Base-by-base conservation (phyloP, 208 protist species). In the Crithidia expoeki region DNA sequence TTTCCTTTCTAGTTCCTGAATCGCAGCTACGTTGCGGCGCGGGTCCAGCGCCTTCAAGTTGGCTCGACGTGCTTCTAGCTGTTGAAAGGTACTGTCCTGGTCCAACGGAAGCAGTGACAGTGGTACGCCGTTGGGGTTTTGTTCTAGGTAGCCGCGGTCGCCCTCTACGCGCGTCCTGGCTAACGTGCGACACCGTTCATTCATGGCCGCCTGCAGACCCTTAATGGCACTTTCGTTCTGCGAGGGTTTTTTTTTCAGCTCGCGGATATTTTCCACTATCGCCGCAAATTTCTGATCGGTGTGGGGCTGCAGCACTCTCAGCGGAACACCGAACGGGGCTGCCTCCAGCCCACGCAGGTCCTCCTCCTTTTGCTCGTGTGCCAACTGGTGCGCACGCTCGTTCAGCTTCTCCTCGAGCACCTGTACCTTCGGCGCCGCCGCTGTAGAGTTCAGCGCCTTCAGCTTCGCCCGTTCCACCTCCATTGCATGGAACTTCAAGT, bases 371-470 rank as follows among this genome's bases (percentile, higher is more conserved):
- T 78, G 68, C 33, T 63, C 73, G n/a, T 59, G 65, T 30, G 90
- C 90, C 42, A 95, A 52, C 47, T 86, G 78, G 44, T 88, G 80
- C 27, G 76, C 81, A 19, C 85, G 85, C 23, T 73, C 75, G 65
- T 89, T 90, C 34, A 95, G 72, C 23, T 82, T 74, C 14, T 85
- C 76, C 51, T 89, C 74, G 21, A 87, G 33, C 21, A 82, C 74
- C 36, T 76, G 68, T 6, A 86, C 78, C 40, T 44, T 67, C 19
- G 38, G 23, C n/a, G 62, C 72, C 2, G 60, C 52, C 0, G 53
- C 55, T 1, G 44, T 21, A 14, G 52, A 40, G 34, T 23, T 42
- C 27, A 55, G 53, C 52, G 74, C 69, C 76, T 88, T 89, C 33
- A 88, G 59, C 55, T 73, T 71, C 14, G 80, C 80, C 36, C 84